phyloP scores from a whole-genome alignment of 176 grass and related monocot species.

The Avena atlantica region DNA sequence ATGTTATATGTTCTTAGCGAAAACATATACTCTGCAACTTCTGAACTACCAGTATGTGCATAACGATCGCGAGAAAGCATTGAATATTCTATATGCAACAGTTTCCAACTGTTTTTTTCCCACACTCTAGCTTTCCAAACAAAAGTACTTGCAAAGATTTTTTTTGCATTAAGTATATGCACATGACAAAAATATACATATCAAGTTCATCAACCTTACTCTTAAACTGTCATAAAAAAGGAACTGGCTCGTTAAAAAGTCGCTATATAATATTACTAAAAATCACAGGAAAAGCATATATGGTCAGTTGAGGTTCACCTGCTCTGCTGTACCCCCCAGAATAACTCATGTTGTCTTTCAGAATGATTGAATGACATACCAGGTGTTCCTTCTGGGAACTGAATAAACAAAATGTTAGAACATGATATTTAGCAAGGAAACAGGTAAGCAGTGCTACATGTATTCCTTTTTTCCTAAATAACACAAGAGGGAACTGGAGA shows the following conservation, averaged over 20 bases:
- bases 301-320: conserved; percentile 45
- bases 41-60: neutral
- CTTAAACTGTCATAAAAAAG: neutral
- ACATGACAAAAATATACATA: conserved; percentile 19
- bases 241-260: neutral
- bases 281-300: conserved; percentile 17
- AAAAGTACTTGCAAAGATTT: neutral
- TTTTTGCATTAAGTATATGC: neutral
- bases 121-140: neutral
- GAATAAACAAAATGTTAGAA: conserved; percentile 47
- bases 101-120: neutral
- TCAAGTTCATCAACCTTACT: conserved; percentile 20
- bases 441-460: neutral
- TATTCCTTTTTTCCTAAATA: neutral
- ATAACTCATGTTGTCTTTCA: conserved; percentile 49
- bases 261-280: neutral
- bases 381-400: conserved; percentile 55
- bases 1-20: neutral
- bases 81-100: neutral
- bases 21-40: neutral
- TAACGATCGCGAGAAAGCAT: neutral
- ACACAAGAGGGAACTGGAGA: neutral
- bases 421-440: conserved; percentile 34
- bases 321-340: conserved; percentile 39
- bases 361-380: conserved; percentile 40